Base-by-base conservation (phyloP, 176 grass and related monocot species). In the Eremochloa ophiuroides region DNA sequence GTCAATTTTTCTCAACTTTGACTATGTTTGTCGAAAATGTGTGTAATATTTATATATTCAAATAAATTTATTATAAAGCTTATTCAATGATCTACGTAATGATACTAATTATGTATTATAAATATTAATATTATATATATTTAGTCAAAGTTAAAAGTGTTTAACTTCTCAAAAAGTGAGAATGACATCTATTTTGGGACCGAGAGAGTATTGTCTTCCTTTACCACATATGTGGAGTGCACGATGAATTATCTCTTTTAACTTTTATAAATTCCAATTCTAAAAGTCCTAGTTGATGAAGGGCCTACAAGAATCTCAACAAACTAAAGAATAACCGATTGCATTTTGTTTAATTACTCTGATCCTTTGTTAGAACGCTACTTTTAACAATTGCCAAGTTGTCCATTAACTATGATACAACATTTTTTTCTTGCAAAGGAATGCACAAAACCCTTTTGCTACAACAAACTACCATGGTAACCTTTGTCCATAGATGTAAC, bases 381-480 rank as follows among this genome's bases (percentile, higher is more conserved):
- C 5, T 77, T 14, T 69, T 66, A 77, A 77, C 34, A 81, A 82
- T 58, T 10, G 26, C 17, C 74, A 83, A 66, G 25, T 28, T 87
- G 31, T 27, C 13, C 37, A 40, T 40, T 69, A 74, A 50, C 18
- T 83, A 47, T 1, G 73, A 48, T 29, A 10, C 20, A 78, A 71
- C 10, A 28, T 4, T 53, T 23, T 55, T 50, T 22, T n/a, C 2
- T 10, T 55, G 51, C 8, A 7, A 55, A 55, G 20, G 51, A 87
- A 42, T 34, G 20, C n/a, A n/a, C n/a, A n/a, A n/a, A 1, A 73
- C 60, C 63, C 56, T 60, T 60, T 65, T 67, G 33, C 42, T 37
- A 69, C 33, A 65, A 76, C 20, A 70, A 33, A 5, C 3, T 62
- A n/a, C n/a, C n/a, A n/a, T n/a, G n/a, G n/a, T n/a, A n/a, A n/a